Evolutionary conservation across 441 rosid species (phyloP).

Genomic region (Geranium incanum): DNA sequence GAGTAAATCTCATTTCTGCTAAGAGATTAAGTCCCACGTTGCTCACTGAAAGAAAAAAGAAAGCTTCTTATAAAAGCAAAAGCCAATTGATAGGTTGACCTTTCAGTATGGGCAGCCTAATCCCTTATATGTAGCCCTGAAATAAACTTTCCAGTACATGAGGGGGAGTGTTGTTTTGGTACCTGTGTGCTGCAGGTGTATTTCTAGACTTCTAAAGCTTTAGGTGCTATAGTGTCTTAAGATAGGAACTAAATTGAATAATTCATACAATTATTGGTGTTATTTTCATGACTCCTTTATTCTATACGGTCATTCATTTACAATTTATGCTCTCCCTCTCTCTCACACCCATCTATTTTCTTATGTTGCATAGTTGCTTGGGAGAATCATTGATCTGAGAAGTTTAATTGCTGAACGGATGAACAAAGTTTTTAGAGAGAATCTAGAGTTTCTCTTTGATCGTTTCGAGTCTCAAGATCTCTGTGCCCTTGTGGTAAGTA

Average conservation of each 20-base stretch:
- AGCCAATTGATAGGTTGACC: not conserved
- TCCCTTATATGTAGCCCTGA: not conserved
- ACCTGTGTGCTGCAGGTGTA: not conserved
- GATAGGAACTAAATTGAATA: no score
- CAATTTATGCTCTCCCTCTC: slow-evolving; percentile 17
- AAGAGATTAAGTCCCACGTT: not conserved
- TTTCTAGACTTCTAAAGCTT: no score
- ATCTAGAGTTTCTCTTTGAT: slow-evolving; percentile 91
- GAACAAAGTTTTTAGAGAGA: slow-evolving; percentile 94
- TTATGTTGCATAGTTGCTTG: slow-evolving; percentile 62
- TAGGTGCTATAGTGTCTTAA: no score
- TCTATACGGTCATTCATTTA: not conserved
- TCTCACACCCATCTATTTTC: slow-evolving; percentile 21
- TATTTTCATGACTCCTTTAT: not conserved
- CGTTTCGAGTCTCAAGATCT: slow-evolving; percentile 97
- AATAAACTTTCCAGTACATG: no score
- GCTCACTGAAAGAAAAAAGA: not conserved
- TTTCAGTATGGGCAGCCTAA: not conserved
- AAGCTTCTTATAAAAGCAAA: not conserved
- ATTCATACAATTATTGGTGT: not conserved
- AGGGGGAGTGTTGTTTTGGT: not conserved
- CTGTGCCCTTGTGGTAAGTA: slow-evolving; percentile 82
- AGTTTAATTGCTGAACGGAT: slow-evolving; percentile 81
- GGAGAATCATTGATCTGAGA: slow-evolving; percentile 89
- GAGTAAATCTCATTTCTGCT: not conserved